A percentile compares a stretch with the other conserved stretches of the same genome.
These are phyloP conservation scores for Sporothrix curviconia DNA, from an alignment of 2,329 filamentous ascomycete genomes.

Conservation along the genomic window DNA sequence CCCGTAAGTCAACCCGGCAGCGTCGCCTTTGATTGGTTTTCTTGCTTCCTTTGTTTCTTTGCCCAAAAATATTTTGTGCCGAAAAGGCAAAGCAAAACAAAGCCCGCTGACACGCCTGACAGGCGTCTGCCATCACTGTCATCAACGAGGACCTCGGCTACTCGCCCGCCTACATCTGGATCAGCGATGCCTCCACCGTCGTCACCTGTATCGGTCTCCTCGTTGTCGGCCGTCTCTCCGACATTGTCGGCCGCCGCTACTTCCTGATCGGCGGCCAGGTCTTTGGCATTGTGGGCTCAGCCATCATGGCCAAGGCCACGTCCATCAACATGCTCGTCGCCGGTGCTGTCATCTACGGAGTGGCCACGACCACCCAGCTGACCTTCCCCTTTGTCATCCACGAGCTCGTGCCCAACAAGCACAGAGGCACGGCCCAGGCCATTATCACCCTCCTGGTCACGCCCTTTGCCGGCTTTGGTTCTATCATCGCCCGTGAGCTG, in stretches of 20 bases:
- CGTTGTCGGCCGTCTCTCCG: conserved; percentile 31
- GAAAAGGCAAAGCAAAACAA: no score
- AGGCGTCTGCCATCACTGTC: conserved; percentile 15
- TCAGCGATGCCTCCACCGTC: conserved; percentile 14
- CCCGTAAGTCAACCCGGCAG: neutral
- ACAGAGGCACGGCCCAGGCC: conserved; percentile 27
- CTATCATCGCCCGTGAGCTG: conserved; percentile 28
- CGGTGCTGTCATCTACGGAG: conserved; percentile 31
- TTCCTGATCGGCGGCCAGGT: conserved; percentile 34
- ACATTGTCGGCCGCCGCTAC: conserved; percentile 35
- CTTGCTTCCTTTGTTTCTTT: no score
- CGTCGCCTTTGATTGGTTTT: neutral
- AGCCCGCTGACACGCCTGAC: no score
- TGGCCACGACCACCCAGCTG: conserved; percentile 32
- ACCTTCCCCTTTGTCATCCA: conserved; percentile 33
- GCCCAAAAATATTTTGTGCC: no score
- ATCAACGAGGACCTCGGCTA: conserved; percentile 16
- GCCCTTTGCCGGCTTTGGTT: conserved; percentile 24
- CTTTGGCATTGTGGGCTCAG: conserved; percentile 30
- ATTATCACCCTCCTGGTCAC: conserved; percentile 28
- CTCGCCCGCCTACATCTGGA: conserved; percentile 14
- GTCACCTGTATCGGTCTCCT: conserved; percentile 27
- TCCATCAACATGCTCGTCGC: conserved; percentile 31
- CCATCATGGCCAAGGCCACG: conserved; percentile 29
- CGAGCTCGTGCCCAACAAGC: conserved; percentile 38